These are phyloP conservation scores for Exophiala sp. DNA, from an alignment of 2,329 filamentous ascomycete species.

Conservation along the genomic window DNA sequence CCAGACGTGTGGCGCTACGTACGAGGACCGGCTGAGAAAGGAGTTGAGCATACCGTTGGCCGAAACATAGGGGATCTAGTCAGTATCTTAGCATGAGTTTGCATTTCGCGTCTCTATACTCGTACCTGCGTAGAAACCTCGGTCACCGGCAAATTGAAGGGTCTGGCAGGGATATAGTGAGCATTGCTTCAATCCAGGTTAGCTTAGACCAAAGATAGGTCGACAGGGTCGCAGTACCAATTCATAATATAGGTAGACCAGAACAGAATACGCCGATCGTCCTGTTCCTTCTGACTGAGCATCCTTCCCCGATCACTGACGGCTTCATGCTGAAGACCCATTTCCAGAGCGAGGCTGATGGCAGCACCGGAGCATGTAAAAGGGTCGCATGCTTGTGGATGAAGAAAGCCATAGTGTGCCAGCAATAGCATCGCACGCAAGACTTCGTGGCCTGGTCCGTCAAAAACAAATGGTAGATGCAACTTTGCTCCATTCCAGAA, in stretches of 20 bases:
- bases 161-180: not conserved
- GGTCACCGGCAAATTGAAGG: not conserved
- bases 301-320: not conserved
- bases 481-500: slow-evolving; percentile 1
- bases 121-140: not conserved
- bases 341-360: not conserved
- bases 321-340: slow-evolving; percentile 1
- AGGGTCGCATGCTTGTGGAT: not conserved
- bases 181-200: not conserved
- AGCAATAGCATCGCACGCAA: not conserved
- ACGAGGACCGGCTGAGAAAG: not conserved
- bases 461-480: not conserved
- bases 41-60: not conserved
- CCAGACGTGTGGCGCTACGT: slow-evolving; percentile 1
- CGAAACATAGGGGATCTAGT: not conserved
- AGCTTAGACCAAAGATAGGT: not conserved
- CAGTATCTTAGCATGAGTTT: not conserved
- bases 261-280: not conserved
- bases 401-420: not conserved
- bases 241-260: slow-evolving; percentile 4
- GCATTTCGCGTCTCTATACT: too few relatives aligned
- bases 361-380: not conserved
- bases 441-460: not conserved
- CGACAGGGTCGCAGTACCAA: not conserved
- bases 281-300: not conserved